Percentiles rank a stretch among this genome's conserved stretches.
Evolutionary conservation across 1,284 basidiomycete genomes (phyloP).

Genomic region (Trichosporon asahii): DNA sequence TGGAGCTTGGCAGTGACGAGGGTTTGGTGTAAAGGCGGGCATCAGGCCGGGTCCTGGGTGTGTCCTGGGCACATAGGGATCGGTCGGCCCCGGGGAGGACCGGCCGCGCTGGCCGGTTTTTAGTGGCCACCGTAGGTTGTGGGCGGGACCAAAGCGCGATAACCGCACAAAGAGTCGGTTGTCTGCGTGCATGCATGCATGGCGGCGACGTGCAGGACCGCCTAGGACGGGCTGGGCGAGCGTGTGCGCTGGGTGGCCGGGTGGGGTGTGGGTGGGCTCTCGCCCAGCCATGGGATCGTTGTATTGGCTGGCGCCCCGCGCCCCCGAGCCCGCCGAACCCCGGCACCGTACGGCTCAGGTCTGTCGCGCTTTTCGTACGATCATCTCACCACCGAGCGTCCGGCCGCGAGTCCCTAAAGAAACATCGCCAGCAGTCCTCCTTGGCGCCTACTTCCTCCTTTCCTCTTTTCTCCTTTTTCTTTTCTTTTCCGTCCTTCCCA

Average conservation of each 20-base stretch:
- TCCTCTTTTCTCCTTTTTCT: neutral
- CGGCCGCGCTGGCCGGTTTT: constrained; percentile 10
- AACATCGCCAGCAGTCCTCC: too few species aligned
- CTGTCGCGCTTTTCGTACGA: neutral
- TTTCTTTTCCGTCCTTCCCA: neutral
- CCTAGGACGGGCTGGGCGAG: too few species aligned
- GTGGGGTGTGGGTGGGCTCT: neutral
- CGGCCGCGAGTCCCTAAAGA: neutral
- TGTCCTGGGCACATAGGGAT: neutral
- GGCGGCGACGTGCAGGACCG: too few species aligned
- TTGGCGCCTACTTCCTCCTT: neutral
- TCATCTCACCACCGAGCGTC: neutral
- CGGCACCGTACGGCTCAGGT: neutral
- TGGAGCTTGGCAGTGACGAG: neutral
- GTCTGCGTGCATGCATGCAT: neutral
- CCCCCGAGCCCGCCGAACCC: neutral
- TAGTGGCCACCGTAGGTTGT: neutral
- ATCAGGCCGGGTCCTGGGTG: too few species aligned
- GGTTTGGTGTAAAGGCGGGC: too few species aligned
- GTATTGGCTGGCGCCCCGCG: neutral
- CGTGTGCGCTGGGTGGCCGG: neutral
- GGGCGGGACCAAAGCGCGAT: neutral
- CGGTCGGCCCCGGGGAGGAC: constrained; percentile 8
- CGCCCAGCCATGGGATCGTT: too few species aligned
- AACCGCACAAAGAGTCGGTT: neutral